Evolutionary conservation across 2,329 filamentous ascomycete genomes (phyloP), one percentile per base, ranked within the genome.

Genomic region (Colletotrichum camelliae): DNA sequence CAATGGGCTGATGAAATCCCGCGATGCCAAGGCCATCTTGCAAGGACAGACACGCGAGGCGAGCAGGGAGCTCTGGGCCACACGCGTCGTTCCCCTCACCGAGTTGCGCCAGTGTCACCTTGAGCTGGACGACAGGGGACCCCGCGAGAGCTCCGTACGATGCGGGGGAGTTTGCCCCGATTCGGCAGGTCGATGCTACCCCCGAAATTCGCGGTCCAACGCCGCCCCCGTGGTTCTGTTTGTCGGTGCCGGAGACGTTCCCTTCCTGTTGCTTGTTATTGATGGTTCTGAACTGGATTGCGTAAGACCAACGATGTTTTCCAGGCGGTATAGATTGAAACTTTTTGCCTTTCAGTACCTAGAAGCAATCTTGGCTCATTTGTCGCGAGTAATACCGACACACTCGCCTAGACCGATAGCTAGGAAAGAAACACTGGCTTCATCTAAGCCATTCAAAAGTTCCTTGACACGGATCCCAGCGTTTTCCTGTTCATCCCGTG

Each of bases 1-100:
- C 33, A 29, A 31, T 70, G 67, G 33, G 16, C 35, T 43, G 37
- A 39, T 18, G 21, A 52, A 5, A 5, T 61, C 24, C 24, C 12
- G 58, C 43, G 65, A 21, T 66, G 68, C 58, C 39, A 52, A 70
- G 29, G 35, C 48, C n/a, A n/a, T 66, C 60, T 74, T 72, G 67
- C 43, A 61, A 70, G 37, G 43, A 31, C 60, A 62, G 57, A 62
- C 43, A 52, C 66, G 33, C 37, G 39, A 61, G 27, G 18, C 29
- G 24, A 55, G 31, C 70, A 69, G 18, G 5, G 10, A 21, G 33
- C 39, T 7, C 12, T 9, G 35, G 27, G 33, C 33, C 60, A 71
- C 24, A 57, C 24, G 27, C 58, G 58, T 65, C 39, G 67, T 27
- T 31, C 55, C 39, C 21, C 29, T 52, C 37, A 33, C 39, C 33